These are phyloP conservation scores for Sicyos edulis DNA, from an alignment of 306 rosid genomes.

Conservation along the genomic window DNA sequence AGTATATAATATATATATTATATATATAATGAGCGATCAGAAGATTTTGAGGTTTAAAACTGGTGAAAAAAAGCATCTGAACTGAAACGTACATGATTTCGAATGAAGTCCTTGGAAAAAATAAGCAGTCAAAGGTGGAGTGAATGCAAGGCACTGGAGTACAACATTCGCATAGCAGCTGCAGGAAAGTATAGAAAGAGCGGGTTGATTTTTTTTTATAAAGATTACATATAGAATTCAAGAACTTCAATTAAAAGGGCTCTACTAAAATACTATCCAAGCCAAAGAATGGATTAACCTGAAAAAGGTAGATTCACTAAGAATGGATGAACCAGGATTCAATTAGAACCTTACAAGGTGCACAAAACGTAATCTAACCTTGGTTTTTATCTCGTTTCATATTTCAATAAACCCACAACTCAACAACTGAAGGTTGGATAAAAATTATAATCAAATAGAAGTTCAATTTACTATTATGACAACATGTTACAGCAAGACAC, in stretches of 20 bases:
- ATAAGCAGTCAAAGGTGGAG: slow-evolving; percentile 92
- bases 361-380: neutral
- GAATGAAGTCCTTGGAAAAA: slow-evolving; percentile 85
- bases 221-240: neutral
- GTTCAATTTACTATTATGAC: slow-evolving; percentile 1
- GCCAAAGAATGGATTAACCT: neutral
- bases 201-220: neutral
- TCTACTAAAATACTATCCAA: neutral
- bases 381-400: neutral
- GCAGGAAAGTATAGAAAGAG: slow-evolving; percentile 23
- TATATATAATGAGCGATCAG: slow-evolving; percentile 14
- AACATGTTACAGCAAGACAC: neutral
- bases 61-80: slow-evolving; percentile 16
- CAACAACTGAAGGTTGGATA: slow-evolving; percentile 6
- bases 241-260: neutral
- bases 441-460: neutral
- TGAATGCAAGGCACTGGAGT: slow-evolving; percentile 87
- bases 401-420: slow-evolving; percentile 3
- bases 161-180: slow-evolving; percentile 96
- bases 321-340: neutral
- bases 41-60: slow-evolving; percentile 10
- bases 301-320: neutral
- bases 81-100: slow-evolving; percentile 56
- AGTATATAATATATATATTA: neutral
- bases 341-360: neutral